Base-by-base conservation (phyloP, 2,329 filamentous ascomycete genomes). In the Trichoderma afroharzianum region DNA sequence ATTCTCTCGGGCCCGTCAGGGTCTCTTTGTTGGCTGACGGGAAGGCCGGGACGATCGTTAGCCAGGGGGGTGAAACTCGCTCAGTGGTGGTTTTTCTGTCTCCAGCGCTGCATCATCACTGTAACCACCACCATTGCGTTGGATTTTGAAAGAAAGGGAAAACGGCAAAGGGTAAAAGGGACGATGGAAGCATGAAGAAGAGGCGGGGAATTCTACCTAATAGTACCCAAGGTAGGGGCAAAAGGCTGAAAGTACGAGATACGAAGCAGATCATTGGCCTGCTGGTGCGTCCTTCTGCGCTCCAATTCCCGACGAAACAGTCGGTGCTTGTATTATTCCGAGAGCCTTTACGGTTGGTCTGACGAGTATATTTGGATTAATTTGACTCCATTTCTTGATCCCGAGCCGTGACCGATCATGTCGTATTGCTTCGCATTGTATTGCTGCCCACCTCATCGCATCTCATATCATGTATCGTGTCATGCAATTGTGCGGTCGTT, bases 251-350 rank as follows among this genome's bases (percentile, higher is more conserved):
- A 58, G 39, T 32, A 30, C 55, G 47, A 53, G 47, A 1, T 14
- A 21, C 47, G n/a, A 53, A 53, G 47, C 2, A 0, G 47, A 24
- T 24, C 47, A 24, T 24, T 4, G 36, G 32, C 59, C 26, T 24
- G 50, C 50, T 55, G 39, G 62, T 15, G 50, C 2, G 32, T 39
- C 64, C 36, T 32, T 43, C 53, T 53, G 8, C 7, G 33, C 30
- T n/a, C 53, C 39, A 28, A 14, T 32, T 30, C 30, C 26, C 55
- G 39, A 43, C 15, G 39, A 43, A 8, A 24, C 33, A 50, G 55
- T 61, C 66, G 66, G 66, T 26, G 36, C 28, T 61, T 59, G 66
- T 33, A 43, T 68, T 68, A 33, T 68, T 68, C 66, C 55, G 66
- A 30, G 12, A 26, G 12, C 47, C 47, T 50, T 53, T 53, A 15